phyloP scores from a whole-genome alignment of 257 asterid genomes.

The Przewalskia tangutica region DNA sequence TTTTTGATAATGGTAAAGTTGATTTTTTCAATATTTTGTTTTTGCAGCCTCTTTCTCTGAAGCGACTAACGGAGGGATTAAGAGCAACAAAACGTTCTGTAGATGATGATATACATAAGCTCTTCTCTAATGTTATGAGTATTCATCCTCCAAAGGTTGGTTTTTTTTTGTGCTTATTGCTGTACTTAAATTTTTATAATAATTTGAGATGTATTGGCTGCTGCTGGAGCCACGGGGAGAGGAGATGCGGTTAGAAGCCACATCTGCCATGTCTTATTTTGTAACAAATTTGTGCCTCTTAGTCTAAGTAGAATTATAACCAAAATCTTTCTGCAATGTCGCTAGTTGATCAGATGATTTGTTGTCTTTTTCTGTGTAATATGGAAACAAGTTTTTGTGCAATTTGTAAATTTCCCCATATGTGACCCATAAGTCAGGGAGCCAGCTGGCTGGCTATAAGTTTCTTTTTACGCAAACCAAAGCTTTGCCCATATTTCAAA shows the following conservation, averaged over 20 bases:
- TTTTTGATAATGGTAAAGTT: too few relatives aligned
- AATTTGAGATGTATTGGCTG: not conserved
- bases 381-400: not conserved
- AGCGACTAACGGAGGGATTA: conserved; percentile 75
- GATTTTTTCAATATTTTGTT: not conserved
- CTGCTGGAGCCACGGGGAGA: not conserved
- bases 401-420: not conserved
- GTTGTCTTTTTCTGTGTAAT: not conserved
- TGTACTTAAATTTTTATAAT: not conserved
- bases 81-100: conserved; percentile 49
- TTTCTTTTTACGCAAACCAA: not conserved
- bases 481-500: not conserved
- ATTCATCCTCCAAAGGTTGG: conserved; percentile 54
- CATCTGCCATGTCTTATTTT: not conserved
- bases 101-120: conserved; percentile 59
- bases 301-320: not conserved
- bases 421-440: not conserved
- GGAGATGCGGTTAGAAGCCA: not conserved
- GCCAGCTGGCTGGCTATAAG: not conserved
- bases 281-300: not conserved
- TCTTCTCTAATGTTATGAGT: conserved; percentile 63
- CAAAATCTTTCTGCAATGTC: not conserved
- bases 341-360: not conserved
- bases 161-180: not conserved
- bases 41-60: conserved; percentile 79